Evolutionary conservation across 2,329 filamentous ascomycete genomes (phyloP).

Genomic region (Penicillium sclerotiorum): DNA sequence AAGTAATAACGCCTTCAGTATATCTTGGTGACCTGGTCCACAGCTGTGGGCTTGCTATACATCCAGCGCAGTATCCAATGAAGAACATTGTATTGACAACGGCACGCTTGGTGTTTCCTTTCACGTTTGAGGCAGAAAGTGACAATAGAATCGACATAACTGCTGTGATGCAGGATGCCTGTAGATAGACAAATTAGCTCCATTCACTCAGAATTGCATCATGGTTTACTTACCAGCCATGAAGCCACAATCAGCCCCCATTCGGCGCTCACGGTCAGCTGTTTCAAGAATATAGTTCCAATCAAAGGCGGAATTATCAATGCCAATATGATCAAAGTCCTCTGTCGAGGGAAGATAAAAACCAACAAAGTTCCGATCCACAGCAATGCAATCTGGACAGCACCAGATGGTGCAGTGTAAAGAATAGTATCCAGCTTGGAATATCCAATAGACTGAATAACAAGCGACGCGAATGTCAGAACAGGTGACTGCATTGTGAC

Average conservation of each 20-base stretch:
- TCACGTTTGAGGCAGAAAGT: constrained; percentile 53
- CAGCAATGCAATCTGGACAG: constrained; percentile 50
- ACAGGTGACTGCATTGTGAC: constrained; percentile 53
- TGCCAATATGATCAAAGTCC: constrained; percentile 43
- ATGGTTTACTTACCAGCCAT: constrained; percentile 44
- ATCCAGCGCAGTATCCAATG: constrained; percentile 53
- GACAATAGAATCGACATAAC: constrained; percentile 48
- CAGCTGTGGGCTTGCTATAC: constrained; percentile 53
- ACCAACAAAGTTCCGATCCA: constrained; percentile 51
- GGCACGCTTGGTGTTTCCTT: constrained; percentile 56
- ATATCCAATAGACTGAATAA: constrained; percentile 54
- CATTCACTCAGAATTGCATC: neutral
- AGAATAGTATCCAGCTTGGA: constrained; percentile 50
- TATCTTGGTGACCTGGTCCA: constrained; percentile 50
- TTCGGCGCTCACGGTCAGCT: constrained; percentile 42
- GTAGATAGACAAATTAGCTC: neutral
- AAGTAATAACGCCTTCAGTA: constrained; percentile 50
- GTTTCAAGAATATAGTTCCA: constrained; percentile 49
- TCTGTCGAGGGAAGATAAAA: constrained; percentile 43
- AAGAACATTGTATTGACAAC: constrained; percentile 54
- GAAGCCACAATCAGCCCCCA: constrained; percentile 55
- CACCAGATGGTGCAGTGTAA: constrained; percentile 52
- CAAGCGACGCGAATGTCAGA: constrained; percentile 53
- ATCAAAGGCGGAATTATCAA: constrained; percentile 49
- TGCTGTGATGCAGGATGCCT: constrained; percentile 49